Evolutionary conservation across 371 early-diverging fungal species (phyloP).

Genomic region (Cokeromyces recurvatus): DNA sequence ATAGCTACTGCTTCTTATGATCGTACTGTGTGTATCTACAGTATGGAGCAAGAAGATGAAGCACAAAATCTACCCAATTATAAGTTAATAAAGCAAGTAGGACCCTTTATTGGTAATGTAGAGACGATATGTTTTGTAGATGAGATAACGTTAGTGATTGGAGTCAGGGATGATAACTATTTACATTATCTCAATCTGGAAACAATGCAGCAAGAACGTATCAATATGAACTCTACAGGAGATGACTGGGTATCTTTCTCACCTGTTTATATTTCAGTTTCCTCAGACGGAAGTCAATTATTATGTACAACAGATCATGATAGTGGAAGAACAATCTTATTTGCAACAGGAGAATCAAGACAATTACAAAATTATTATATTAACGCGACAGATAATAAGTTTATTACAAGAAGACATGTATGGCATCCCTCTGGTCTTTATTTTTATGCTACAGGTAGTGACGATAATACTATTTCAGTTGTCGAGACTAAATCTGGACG

Average conservation of each 20-base stretch:
- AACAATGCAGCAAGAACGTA: conserved; percentile 23
- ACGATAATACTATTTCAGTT: conserved; percentile 57
- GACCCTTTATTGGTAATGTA: conserved; percentile 52
- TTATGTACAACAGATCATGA: conserved; percentile 69
- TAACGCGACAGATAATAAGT: conserved; percentile 51
- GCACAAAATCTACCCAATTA: conserved; percentile 12
- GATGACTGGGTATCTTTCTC: conserved; percentile 85
- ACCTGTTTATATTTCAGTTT: conserved; percentile 59
- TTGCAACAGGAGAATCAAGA: conserved; percentile 37
- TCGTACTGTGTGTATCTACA: conserved; percentile 59
- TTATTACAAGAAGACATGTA: conserved; percentile 51
- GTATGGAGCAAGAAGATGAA: conserved; percentile 2
- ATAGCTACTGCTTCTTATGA: conserved; percentile 73
- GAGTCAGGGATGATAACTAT: conserved; percentile 68
- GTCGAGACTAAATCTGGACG: conserved; percentile 58
- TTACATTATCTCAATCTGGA: conserved; percentile 63
- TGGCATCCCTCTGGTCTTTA: conserved; percentile 65
- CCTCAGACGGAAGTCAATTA: conserved; percentile 54
- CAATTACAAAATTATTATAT: conserved; percentile 68
- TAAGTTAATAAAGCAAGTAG: conserved; percentile 24
- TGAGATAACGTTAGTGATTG: conserved; percentile 46
- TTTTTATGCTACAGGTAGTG: conserved; percentile 62
- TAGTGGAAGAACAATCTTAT: conserved; percentile 68
- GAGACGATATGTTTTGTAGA: conserved; percentile 57
- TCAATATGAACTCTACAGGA: conserved; percentile 73